Base-by-base conservation (phyloP, 2,329 filamentous ascomycete species). In the Arthrinium puccinioides region DNA sequence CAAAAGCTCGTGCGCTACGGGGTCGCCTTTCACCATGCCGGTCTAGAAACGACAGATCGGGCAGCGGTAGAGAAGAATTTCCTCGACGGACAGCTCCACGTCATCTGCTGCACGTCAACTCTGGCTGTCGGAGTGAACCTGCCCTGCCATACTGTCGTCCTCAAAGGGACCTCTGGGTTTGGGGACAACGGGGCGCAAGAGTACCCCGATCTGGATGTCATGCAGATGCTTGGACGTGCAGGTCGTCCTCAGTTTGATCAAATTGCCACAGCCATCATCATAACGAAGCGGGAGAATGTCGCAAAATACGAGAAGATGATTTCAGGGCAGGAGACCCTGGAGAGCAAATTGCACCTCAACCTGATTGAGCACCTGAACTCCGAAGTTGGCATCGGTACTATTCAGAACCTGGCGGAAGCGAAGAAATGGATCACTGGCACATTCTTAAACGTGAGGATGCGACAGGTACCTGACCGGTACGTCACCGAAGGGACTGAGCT, bases 211-310 rank as follows among this genome's bases (percentile, higher is more conserved):
- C 66, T 94, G 5, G 87, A 94, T 47, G 74, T 90, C 43, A 90
- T 90, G 82, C 87, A 94, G 50, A 94, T 94, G 87, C 73, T 94
- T 33, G 87, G 87, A 6, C 78, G 87, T 44, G 87, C 87, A 35
- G 87, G 87, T 2, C 71, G 87, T 15, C 87, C 87, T 6, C 87
- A 94, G 51, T 94, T 89, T 44, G 87, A 90, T 48, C 71, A 77
- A 34, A 84, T 66, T 40, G 87, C 84, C 4, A 72, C 79, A 26
- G 87, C 84, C 9, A 79, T 92, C 13, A 89, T 94, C 38, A 76
- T 94, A 64, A 92, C 87, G 0, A 73, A 76, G 18, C 64, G 69
- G n/a, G 64, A 77, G 5, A 82, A 80, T 34, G 74, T 76, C 6
- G 51, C 67, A 3, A 70, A 75, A 34, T 94, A 92, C 50, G 76